Percentiles rank a stretch among this genome's conserved stretches.
Evolutionary conservation across 2,329 filamentous ascomycete species (phyloP).

Genomic region (Dactylellina drechsleri): DNA sequence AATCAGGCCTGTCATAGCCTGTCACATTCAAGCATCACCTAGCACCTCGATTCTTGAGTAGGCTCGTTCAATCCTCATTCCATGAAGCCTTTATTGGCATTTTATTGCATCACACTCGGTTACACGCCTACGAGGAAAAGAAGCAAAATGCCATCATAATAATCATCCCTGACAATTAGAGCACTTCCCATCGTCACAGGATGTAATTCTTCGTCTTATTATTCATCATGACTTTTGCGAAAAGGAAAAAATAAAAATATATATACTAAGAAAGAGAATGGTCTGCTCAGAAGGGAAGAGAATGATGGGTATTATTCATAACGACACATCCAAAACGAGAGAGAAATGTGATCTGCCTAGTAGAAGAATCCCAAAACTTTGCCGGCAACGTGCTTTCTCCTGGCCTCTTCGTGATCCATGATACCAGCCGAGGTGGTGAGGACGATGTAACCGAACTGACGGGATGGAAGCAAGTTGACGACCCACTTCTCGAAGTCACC

Average conservation of each 20-base stretch:
- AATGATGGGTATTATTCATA: constrained; percentile 42
- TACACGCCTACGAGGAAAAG: not conserved
- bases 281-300: constrained; percentile 3
- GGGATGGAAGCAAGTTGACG: constrained; percentile 96
- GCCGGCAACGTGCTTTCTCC: constrained; percentile 98
- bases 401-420: constrained; percentile 99
- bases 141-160: constrained; percentile 25
- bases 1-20: no score
- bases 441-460: constrained; percentile 99
- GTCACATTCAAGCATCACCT: no score
- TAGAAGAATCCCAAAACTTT: constrained; percentile 90
- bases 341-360: constrained; percentile 17
- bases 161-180: constrained; percentile 51
- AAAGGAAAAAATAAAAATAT: constrained; percentile 17
- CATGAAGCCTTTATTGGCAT: not conserved
- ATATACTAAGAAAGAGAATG: constrained; percentile 51
- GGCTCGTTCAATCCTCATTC: not conserved
- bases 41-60: no score
- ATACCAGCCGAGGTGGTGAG: constrained; percentile 99
- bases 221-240: constrained; percentile 51
- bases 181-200: constrained; percentile 54
- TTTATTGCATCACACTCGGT: constrained; percentile 14
- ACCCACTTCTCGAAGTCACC: constrained; percentile 99
- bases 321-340: constrained; percentile 3
- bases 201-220: constrained; percentile 40